phyloP scores from a whole-genome alignment of 2,329 filamentous ascomycete species.

The Cryphonectria carpinicola region DNA sequence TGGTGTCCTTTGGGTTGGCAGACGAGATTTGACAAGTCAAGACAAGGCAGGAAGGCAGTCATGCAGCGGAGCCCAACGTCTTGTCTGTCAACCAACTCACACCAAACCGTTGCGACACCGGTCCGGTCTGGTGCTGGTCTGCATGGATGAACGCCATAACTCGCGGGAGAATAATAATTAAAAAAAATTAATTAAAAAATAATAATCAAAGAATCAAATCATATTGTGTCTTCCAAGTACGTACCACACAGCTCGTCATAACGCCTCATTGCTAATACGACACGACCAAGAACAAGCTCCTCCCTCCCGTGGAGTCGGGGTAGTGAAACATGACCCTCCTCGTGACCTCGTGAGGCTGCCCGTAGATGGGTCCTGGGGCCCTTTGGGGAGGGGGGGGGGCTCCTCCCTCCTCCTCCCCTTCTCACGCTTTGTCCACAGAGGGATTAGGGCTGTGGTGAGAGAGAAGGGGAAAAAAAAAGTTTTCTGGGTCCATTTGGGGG shows the following conservation, averaged over 20 bases:
- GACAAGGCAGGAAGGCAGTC: neutral
- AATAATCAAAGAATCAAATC: neutral
- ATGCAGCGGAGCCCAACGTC: constrained; percentile 9
- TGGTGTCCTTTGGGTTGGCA: neutral
- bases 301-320: neutral
- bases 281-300: neutral
- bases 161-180: neutral
- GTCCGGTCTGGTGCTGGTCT: neutral
- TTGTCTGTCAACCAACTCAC: neutral
- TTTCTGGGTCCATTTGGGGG: neutral
- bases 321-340: constrained; percentile 1
- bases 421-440: neutral
- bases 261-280: neutral
- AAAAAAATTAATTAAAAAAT: neutral
- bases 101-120: neutral
- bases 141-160: neutral
- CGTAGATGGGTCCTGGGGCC: neutral
- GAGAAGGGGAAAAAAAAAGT: neutral
- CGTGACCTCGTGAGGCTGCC: constrained; percentile 7
- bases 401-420: neutral
- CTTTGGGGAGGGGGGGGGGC: too few relatives aligned
- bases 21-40: neutral
- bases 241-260: neutral
- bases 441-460: neutral
- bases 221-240: neutral